phyloP scores from a whole-genome alignment of 192 early-diverging fungal genomes.

The Gamsiella multidivaricata region DNA sequence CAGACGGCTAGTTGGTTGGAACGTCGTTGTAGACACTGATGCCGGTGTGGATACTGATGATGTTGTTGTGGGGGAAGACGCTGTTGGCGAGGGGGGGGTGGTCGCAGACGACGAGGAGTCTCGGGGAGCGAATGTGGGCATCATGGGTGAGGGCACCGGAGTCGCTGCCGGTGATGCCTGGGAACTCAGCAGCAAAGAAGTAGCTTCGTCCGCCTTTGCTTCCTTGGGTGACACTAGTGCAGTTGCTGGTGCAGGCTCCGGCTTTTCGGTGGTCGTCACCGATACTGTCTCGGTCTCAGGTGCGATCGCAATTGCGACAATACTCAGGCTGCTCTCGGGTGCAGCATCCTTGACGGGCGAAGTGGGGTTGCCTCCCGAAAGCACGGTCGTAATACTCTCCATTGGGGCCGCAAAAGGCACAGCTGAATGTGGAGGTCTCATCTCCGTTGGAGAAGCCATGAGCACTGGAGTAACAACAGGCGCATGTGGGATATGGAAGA shows the following conservation, averaged over 20 bases:
- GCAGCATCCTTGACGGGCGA: not conserved
- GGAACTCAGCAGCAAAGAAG: not conserved
- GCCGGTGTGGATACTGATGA: not conserved
- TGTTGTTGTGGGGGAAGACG: not conserved
- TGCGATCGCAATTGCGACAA: not conserved
- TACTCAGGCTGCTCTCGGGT: not conserved
- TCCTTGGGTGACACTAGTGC: not conserved
- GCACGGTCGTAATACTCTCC: conserved; percentile 18
- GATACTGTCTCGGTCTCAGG: not conserved
- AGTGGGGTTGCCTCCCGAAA: not conserved
- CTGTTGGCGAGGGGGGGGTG: no score
- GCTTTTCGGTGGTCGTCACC: not conserved
- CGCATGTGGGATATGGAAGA: conserved; percentile 30
- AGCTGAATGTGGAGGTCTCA: not conserved
- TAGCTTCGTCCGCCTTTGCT: not conserved
- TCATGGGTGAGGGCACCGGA: conserved; percentile 31
- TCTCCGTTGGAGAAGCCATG: no score
- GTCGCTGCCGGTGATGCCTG: conserved; percentile 17
- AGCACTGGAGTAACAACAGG: not conserved
- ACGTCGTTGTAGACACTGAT: not conserved
- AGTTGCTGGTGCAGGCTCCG: not conserved
- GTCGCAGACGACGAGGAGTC: no score
- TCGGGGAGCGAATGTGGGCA: conserved; percentile 7
- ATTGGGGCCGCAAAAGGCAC: not conserved
- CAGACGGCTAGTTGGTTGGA: conserved; percentile 6